Percentiles rank a stretch among this genome's conserved stretches.
These are phyloP conservation scores for Talaromyces sp. DNA, from an alignment of 2,329 filamentous ascomycete species.

Conservation along the genomic window DNA sequence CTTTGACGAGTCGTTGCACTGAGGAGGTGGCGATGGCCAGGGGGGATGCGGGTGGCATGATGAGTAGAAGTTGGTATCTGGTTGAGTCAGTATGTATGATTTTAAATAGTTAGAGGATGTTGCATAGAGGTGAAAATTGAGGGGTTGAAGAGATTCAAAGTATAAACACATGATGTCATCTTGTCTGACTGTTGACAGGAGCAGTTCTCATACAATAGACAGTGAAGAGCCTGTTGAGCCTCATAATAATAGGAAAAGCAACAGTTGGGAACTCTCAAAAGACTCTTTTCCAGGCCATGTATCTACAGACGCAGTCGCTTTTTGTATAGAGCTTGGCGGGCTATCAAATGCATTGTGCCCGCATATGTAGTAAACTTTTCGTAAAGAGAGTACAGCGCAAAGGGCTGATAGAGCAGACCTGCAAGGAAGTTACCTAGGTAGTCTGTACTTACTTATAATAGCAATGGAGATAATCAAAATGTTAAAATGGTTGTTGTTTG, in stretches of 20 bases:
- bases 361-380: background rate
- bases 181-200: background rate
- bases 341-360: background rate
- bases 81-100: background rate
- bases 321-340: background rate
- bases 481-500: background rate
- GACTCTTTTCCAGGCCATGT: background rate
- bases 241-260: background rate
- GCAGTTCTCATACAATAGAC: background rate
- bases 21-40: conserved; percentile 75
- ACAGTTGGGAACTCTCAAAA: background rate
- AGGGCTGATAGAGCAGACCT: background rate
- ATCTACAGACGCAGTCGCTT: background rate
- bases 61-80: conserved; percentile 11
- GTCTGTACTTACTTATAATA: background rate
- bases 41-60: conserved; percentile 70
- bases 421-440: too few species aligned
- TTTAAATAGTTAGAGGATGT: background rate
- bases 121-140: background rate
- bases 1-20: conserved; percentile 80
- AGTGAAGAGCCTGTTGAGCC: background rate
- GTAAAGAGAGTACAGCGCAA: background rate
- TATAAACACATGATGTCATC: conserved; percentile 7
- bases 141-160: background rate
- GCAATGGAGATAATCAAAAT: background rate